Percentiles rank a stretch among this genome's conserved stretches.
phyloP scores from a whole-genome alignment of 2,329 filamentous ascomycete species.

The Paramyrothecium roridum region DNA sequence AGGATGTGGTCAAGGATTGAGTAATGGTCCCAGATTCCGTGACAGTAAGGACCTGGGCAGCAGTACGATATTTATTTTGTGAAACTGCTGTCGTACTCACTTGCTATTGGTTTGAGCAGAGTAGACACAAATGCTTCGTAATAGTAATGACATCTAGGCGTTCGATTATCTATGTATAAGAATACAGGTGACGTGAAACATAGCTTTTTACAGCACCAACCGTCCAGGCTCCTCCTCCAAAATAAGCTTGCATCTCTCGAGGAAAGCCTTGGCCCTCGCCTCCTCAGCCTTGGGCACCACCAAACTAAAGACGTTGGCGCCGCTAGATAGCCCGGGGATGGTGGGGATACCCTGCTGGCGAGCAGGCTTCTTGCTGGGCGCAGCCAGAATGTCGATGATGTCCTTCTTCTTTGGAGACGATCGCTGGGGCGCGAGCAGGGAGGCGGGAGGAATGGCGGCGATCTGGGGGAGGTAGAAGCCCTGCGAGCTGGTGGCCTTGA shows the following conservation, averaged over 20 bases:
- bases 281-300: constrained; percentile 77
- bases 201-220: constrained; percentile 56
- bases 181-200: constrained; percentile 22
- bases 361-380: constrained; percentile 23
- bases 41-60: background rate
- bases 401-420: constrained; percentile 47
- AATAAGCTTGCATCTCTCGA: constrained; percentile 81
- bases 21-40: background rate
- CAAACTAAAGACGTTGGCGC: constrained; percentile 77
- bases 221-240: constrained; percentile 77
- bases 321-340: constrained; percentile 46
- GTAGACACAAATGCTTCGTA: background rate
- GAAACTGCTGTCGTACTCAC: background rate
- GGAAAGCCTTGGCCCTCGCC: constrained; percentile 74
- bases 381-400: constrained; percentile 78
- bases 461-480: constrained; percentile 73
- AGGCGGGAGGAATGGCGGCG: constrained; percentile 47
- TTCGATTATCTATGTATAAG: constrained; percentile 14
- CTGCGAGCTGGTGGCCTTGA: constrained; percentile 46
- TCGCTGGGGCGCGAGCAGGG: constrained; percentile 28
- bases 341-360: constrained; percentile 23
- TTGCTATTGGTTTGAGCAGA: too few relatives aligned
- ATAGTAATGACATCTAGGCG: background rate
- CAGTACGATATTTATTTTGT: background rate
- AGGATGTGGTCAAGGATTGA: background rate